These are phyloP conservation scores for Vachellia pachyceras DNA, from an alignment of 306 rosid species.

Conservation along the genomic window DNA sequence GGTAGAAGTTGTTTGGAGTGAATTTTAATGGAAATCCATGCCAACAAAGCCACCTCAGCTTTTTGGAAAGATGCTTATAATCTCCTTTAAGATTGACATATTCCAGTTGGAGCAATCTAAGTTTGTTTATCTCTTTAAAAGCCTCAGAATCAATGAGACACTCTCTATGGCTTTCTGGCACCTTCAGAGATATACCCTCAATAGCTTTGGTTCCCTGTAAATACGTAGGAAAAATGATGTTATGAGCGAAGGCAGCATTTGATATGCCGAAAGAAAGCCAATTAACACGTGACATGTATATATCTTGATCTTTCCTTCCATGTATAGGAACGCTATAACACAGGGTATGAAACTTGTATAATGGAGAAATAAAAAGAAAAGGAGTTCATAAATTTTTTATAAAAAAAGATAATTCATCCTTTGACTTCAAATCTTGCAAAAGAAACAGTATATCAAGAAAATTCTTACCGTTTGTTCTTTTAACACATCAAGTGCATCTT, in stretches of 20 bases:
- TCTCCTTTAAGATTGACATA: constrained; percentile 29
- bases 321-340: background rate
- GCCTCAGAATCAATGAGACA: constrained; percentile 22
- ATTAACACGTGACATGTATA: background rate
- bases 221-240: background rate
- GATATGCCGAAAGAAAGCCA: background rate
- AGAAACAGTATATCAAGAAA: background rate
- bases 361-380: background rate
- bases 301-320: too few species aligned
- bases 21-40: constrained; percentile 30
- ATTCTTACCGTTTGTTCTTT: background rate
- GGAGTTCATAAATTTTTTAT: background rate
- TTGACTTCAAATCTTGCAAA: background rate
- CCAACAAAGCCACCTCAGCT: constrained; percentile 54
- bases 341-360: background rate
- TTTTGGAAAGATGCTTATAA: constrained; percentile 35
- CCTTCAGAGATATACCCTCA: constrained; percentile 27
- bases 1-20: constrained; percentile 33
- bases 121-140: constrained; percentile 42
- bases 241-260: background rate
- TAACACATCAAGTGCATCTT: background rate
- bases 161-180: background rate
- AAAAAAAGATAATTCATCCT: background rate
- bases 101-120: constrained; percentile 50
- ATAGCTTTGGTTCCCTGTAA: constrained; percentile 25